Base-by-base conservation (phyloP, 1,139 yeast genomes). In the Sugiyamaella grinbergsii region DNA sequence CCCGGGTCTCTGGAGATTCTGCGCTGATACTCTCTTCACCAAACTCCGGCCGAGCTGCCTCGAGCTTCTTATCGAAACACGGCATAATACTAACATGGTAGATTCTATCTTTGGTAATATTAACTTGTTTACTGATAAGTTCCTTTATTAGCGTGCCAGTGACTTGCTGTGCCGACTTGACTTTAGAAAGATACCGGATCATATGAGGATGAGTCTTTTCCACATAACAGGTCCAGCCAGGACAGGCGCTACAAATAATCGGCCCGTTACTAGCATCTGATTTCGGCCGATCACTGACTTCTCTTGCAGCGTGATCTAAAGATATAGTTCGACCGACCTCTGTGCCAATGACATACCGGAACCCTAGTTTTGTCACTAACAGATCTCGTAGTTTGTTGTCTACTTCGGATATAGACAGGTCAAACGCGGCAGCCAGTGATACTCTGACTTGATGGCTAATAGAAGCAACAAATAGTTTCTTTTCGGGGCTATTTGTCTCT, bases 141-240 rank as follows among this genome's bases (percentile, higher is more conserved):
- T 73, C 69, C 66, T 91, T 90, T 49, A 91, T 68, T 40, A 91
- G 62, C 23, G 82, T 73, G 0, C 98, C 98, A 0, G 97, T 89
- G 50, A 93, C 85, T 65, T 89, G 97, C 69, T 93, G 98, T 2
- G 98, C 94, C 0, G 96, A 87, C 62, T 89, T 88, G 46, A 86
- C 84, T 55, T 55, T 72, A 53, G 78, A 73, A 31, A 75, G 60
- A 54, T 71, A 69, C 0, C 91, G 85, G 22, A 90, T 71, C 18
- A 93, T 73, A 55, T 86, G 83, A 0, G 95, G 95, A 67, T 93
- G 97, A 0, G 97, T 91, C 72, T 93, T 93, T 63, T 93, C 98
- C 0, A 93, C 96, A 63, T 93, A 93, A 32, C 94, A 75, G 0
- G 94, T 95, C 91, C 96, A 93, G 0, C 99, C 99, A 0, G 99